Evolutionary conservation across 495 filamentous ascomycete species (phyloP), one percentile per base, ranked within the genome.

Genomic region (Aspergillus conjunctus): DNA sequence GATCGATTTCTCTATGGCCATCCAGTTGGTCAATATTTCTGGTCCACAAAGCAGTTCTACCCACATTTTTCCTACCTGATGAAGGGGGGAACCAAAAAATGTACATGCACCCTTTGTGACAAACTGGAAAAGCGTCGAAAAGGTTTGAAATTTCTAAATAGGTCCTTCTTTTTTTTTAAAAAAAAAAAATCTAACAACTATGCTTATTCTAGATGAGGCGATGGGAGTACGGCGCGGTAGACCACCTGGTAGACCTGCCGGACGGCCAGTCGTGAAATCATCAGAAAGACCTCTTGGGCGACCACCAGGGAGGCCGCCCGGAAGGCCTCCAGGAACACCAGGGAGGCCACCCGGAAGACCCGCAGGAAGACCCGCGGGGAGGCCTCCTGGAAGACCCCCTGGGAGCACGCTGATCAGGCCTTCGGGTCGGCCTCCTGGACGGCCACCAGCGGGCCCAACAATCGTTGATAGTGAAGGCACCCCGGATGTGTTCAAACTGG

Each of bases 61-160:
- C 78, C 79, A 0, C 86, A 88, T 60, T 87, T 87, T 68, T 71
- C 69, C 49, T 76, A 77, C 70, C 64, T 88, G 22, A 84, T 87
- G 80, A 79, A 75, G 7, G 71, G 81, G 54, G 66, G 67, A 31
- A 46, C 54, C 6, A 69, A 65, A 1, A 62, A 60, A 7, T 82
- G 79, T 49, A 22, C 69, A 50, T 80, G 77, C 68, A 43, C 68
- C 37, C 60, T 79, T 62, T 80, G 79, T 43, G 61, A n/a, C 21
- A 69, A 65, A 49, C 30, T 64, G 51, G 49, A 53, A 56, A 64
- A 65, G 37, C 43, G 50, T 41, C 18, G 49, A 22, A 60, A 56
- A 62, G 63, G 60, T 67, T 22, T 34, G 37, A 11, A 8, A 12
- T 15, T 32, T 17, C 33, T 5, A 48, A 43, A 49, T 18, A 8